Evolutionary conservation across 228 moss, liverwort and hornwort species (phyloP).

Genomic region (Sphagnum magellanicum): DNA sequence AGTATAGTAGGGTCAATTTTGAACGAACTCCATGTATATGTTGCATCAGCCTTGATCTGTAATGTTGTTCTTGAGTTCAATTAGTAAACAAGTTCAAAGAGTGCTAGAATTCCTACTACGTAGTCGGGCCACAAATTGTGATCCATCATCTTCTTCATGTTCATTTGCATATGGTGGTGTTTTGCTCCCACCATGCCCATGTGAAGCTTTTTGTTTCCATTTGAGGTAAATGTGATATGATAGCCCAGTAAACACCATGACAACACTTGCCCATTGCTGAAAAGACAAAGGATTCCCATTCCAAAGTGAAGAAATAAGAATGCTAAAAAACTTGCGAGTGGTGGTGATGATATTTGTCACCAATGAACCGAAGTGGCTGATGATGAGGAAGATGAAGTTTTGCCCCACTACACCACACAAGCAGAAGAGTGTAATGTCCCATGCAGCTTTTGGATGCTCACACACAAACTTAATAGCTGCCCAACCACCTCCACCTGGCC

Average conservation of each 20-base stretch:
- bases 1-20: too few relatives aligned
- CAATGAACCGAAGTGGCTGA: constrained; percentile 79
- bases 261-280: constrained; percentile 87
- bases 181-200: constrained; percentile 1
- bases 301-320: constrained; percentile 90
- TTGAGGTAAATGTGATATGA: constrained; percentile 76
- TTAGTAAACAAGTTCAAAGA: too few relatives aligned
- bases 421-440: constrained; percentile 87
- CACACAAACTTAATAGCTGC: constrained; percentile 68
- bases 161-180: too few relatives aligned
- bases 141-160: too few relatives aligned
- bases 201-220: constrained; percentile 36
- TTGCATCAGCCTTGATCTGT: too few relatives aligned
- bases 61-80: too few relatives aligned
- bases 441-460: constrained; percentile 67
- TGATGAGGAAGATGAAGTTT: constrained; percentile 95
- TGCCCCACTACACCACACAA: constrained; percentile 92
- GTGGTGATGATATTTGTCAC: constrained; percentile 93
- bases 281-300: constrained; percentile 67
- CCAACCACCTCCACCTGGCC: constrained; percentile 72
- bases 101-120: too few relatives aligned
- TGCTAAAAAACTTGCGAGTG: constrained; percentile 95
- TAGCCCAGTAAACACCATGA: constrained; percentile 81
- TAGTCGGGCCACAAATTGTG: too few relatives aligned
- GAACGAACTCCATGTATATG: too few relatives aligned